These are phyloP conservation scores for Medicago arabica DNA, from an alignment of 306 rosid genomes.

Conservation along the genomic window DNA sequence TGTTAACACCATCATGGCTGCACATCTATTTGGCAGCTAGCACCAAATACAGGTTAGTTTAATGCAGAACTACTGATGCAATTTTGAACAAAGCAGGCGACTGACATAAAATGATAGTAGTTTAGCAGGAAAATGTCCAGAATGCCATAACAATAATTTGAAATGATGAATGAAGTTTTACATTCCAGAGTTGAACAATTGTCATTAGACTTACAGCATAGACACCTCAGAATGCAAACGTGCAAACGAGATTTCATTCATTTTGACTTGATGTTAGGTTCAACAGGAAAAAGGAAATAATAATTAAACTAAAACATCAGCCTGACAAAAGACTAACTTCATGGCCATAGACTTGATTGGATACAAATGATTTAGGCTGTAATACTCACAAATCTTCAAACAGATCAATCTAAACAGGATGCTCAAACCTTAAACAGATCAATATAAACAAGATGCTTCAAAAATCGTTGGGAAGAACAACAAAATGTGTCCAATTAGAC, in stretches of 20 bases:
- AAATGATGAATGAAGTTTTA: not conserved
- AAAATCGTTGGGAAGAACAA: conserved; percentile 20
- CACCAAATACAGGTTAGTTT: not conserved
- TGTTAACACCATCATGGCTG: not conserved
- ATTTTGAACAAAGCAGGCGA: not conserved
- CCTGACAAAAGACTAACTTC: not conserved
- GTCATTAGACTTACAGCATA: not conserved
- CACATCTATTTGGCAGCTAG: not conserved
- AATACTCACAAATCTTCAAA: not conserved
- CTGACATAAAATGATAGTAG: not conserved
- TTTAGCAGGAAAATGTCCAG: not conserved
- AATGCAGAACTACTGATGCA: not conserved
- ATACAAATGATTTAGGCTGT: not conserved
- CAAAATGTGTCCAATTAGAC: conserved; percentile 37
- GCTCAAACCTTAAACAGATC: not conserved
- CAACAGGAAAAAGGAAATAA: not conserved
- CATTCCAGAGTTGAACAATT: not conserved
- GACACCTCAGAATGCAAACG: not conserved
- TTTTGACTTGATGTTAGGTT: not conserved
- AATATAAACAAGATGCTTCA: conserved; percentile 33
- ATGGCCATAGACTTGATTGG: not conserved
- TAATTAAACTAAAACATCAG: not conserved
- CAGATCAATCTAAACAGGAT: not conserved
- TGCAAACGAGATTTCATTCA: not conserved
- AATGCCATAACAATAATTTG: not conserved